Evolutionary conservation across 768 basidiomycete genomes (phyloP).

Genomic region (Aureoboletus auriporus): DNA sequence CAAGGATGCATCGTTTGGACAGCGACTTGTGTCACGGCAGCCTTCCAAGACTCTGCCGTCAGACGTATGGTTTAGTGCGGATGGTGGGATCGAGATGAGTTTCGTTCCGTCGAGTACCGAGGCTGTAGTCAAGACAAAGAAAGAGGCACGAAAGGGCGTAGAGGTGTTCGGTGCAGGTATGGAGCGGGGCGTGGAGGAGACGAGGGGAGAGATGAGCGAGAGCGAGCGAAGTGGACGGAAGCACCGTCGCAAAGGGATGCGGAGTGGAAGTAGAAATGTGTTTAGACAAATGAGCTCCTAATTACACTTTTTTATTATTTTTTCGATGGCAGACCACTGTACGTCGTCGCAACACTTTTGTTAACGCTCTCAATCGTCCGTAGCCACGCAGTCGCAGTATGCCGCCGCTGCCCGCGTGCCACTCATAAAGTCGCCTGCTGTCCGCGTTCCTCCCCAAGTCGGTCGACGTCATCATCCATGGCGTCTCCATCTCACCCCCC

Average conservation of each 20-base stretch:
- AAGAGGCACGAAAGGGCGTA: slow-evolving; percentile 50
- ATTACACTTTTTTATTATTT: neutral
- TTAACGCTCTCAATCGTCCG: neutral
- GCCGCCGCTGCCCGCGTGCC: slow-evolving; percentile 72
- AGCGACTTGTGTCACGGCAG: slow-evolving; percentile 45
- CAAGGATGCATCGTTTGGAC: slow-evolving; percentile 64
- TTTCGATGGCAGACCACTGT: slow-evolving; percentile 20
- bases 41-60: slow-evolving; percentile 11
- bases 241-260: slow-evolving; percentile 68
- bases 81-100: slow-evolving; percentile 79
- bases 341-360: slow-evolving; percentile 3
- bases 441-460: slow-evolving; percentile 82
- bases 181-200: slow-evolving; percentile 69
- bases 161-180: slow-evolving; percentile 86
- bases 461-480: slow-evolving; percentile 15
- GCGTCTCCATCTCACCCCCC: neutral
- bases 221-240: slow-evolving; percentile 76
- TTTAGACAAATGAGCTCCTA: slow-evolving; percentile 42
- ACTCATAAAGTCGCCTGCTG: slow-evolving; percentile 87
- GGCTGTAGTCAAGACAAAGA: slow-evolving; percentile 31
- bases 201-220: slow-evolving; percentile 47
- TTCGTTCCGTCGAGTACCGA: slow-evolving; percentile 60
- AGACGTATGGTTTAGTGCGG: slow-evolving; percentile 30
- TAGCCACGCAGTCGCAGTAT: slow-evolving; percentile 60
- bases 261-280: slow-evolving; percentile 89